Evolutionary conservation across 495 filamentous ascomycete genomes (phyloP), one percentile per base, ranked within the genome.

Genomic region (Podospora tetraspora): DNA sequence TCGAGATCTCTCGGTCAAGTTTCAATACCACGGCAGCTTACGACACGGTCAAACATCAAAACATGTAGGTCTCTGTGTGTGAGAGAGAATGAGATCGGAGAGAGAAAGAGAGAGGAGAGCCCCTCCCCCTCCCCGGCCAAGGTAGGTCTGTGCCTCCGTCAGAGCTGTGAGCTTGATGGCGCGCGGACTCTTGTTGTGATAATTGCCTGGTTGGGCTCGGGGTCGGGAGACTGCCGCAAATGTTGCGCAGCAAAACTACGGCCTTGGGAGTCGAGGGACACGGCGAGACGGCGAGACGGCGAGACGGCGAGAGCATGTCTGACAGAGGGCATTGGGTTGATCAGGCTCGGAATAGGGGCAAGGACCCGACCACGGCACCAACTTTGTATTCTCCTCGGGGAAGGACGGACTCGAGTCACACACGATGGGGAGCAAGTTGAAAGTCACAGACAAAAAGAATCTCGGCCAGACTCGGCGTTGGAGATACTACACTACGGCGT

Each of bases 231-330:
- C 56, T 29, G 34, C 57, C 27, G 29, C 58, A 56, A 66, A 61
- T 66, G 57, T 66, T 66, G 65, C 65, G 65, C 65, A 61, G 65
- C 58, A 43, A 66, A 59, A 65, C 59, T 13, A n/a, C 59, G 23
- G 7, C 4, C 59, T 25, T 29, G 59, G 59, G 24, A 24, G 43
- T n/a, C 1, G 59, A 60, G 23, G 23, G 58, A 12, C 23, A 29
- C 27, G 59, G 59, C 12, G n/a, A 29, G 59, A 60, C 11, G 30
- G 30, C 30, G 30, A 27, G 27, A 27, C 27, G 59, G 59, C 12
- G n/a, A 29, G 59, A 60, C 11, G 30, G 30, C 30, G 30, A 27
- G 27, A 27, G 57, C 32, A 34, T 34, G 32, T 34, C 32, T 34
- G 32, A 13, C 32, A 23, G 19, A 59, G 58, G 59, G 59, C 59